Evolutionary conservation across 1,284 basidiomycete species (phyloP).

Genomic region (Malassezia yamatoensis): DNA sequence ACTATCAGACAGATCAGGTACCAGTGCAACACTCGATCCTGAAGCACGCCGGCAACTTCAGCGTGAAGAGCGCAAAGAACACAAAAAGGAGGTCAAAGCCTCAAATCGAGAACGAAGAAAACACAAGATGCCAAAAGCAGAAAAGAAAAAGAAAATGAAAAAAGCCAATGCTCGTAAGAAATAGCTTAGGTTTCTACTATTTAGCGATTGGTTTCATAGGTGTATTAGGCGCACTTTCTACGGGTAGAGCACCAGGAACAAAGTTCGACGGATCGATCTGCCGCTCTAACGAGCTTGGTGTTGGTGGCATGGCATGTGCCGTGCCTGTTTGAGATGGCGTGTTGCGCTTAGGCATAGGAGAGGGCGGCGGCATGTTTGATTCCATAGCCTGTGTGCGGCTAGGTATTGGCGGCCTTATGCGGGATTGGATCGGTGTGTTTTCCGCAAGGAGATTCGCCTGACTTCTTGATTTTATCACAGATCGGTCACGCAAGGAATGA

Average conservation of each 20-base stretch:
- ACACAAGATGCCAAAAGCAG: constrained; percentile 45
- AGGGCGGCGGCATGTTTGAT: background rate
- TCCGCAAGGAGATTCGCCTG: constrained; percentile 4
- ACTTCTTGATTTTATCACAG: constrained; percentile 6
- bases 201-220: background rate
- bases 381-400: background rate
- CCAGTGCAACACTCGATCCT: constrained; percentile 1
- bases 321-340: background rate
- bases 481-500: constrained; percentile 14
- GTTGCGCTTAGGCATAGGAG: too few species aligned
- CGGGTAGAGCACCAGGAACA: constrained; percentile 12
- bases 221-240: constrained; percentile 10
- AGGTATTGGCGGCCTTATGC: background rate
- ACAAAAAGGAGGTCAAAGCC: constrained; percentile 32
- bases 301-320: background rate
- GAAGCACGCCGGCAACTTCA: constrained; percentile 19
- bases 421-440: constrained; percentile 5
- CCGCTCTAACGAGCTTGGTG: background rate
- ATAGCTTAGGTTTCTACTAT: background rate
- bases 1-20: background rate
- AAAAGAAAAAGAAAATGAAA: constrained; percentile 39
- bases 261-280: background rate
- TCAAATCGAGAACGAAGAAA: constrained; percentile 39
- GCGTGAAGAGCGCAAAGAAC: constrained; percentile 24
- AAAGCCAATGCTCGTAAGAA: constrained; percentile 28